Conservation (phyloP, 83 land plant genomes). For the Larix sibirica region DNA sequence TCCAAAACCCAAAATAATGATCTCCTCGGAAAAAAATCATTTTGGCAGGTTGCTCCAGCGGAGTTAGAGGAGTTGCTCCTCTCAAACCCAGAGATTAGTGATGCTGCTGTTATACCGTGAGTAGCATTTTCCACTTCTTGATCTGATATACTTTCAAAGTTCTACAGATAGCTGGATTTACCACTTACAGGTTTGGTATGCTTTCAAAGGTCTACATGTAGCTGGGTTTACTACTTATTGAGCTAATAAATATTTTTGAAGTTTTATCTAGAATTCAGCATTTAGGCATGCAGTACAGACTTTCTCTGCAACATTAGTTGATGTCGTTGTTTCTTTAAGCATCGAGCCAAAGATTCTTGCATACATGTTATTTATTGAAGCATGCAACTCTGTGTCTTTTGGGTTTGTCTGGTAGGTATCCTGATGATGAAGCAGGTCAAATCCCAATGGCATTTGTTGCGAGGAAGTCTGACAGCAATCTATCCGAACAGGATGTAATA, state of each 20-base stretch:
- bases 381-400: neutral
- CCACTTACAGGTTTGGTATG: neutral
- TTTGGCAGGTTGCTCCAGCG: constrained; percentile 60
- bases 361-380: neutral
- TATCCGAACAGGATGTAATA: constrained; percentile 53
- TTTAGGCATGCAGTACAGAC: neutral
- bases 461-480: constrained; percentile 40
- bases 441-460: constrained; percentile 86
- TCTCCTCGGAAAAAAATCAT: neutral
- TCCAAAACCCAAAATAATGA: no score
- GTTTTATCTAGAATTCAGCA: no score
- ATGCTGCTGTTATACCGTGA: constrained; percentile 75
- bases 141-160: no score
- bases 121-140: neutral
- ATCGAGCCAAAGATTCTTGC: no score
- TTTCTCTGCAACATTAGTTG: neutral
- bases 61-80: constrained; percentile 64
- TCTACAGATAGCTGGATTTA: neutral
- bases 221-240: no score
- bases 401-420: constrained; percentile 49
- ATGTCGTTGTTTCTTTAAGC: neutral
- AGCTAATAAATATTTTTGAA: no score
- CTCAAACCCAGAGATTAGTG: constrained; percentile 48
- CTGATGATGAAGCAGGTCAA: constrained; percentile 86
- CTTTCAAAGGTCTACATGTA: no score